A percentile compares a stretch with the other conserved stretches of the same genome.
Conservation (phyloP, 805 yeast genomes). For the Candida ponderosae region DNA sequence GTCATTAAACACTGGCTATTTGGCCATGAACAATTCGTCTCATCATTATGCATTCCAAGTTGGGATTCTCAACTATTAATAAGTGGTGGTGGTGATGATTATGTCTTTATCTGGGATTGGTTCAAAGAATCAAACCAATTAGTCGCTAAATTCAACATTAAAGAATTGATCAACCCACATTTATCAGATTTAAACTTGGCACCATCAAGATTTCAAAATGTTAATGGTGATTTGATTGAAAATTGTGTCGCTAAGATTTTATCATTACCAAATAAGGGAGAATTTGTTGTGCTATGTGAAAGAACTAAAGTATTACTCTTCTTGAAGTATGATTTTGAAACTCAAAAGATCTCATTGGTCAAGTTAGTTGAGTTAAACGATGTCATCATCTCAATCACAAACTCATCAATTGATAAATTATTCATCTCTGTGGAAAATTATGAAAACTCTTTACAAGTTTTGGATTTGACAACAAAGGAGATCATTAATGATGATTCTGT, state of each 20-base stretch:
- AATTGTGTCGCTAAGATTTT: constrained; percentile 40
- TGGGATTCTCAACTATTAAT: constrained; percentile 46
- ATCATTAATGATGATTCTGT: constrained; percentile 28
- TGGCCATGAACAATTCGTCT: constrained; percentile 81
- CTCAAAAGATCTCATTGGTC: constrained; percentile 10
- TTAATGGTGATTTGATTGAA: constrained; percentile 38
- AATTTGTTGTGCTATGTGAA: constrained; percentile 41
- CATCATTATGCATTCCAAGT: constrained; percentile 49
- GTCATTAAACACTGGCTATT: constrained; percentile 78
- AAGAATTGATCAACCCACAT: constrained; percentile 31
- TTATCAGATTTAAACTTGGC: constrained; percentile 54
- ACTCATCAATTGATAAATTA: constrained; percentile 27
- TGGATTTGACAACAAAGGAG: constrained; percentile 19
- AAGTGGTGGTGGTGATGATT: constrained; percentile 90
- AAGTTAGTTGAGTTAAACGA: constrained; percentile 22
- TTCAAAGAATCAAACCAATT: constrained; percentile 34
- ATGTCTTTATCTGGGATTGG: constrained; percentile 77
- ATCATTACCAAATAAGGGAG: constrained; percentile 23
- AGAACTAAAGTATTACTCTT: constrained; percentile 37
- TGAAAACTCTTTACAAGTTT: constrained; percentile 7
- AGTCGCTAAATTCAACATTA: constrained; percentile 41
- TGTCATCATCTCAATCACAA: constrained; percentile 23
- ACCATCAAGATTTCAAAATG: constrained; percentile 56
- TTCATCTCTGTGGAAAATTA: constrained; percentile 26
- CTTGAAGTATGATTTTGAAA: constrained; percentile 16